Evolutionary conservation across 2,329 filamentous ascomycete genomes (phyloP), one percentile per base, ranked within the genome.

Genomic region (Fusarium nanum): DNA sequence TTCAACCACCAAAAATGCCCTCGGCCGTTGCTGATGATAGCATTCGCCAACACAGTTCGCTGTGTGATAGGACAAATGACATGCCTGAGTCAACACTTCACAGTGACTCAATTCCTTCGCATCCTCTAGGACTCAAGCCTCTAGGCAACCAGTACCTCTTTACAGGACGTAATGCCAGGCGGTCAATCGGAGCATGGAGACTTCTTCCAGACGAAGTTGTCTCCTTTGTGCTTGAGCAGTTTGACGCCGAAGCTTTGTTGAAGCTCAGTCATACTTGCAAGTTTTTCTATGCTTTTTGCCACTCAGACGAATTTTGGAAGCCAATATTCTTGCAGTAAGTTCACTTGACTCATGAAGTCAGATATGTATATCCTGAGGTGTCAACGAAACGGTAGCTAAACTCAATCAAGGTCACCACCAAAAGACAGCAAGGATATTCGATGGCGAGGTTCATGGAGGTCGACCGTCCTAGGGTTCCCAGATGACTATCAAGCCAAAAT

Each of bases 261-360:
- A 81, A 80, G 10, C 82, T 98, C 44, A 93, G 93, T 11, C 87
- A 87, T 58, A 92, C 94, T 8, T 97, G 94, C 83, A 93, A 90
- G 78, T 94, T 93, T 56, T 82, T 98, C 18, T 95, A 94, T 83
- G 94, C 94, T 2, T 97, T 95, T 77, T 92, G 91, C 57, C 86
- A 91, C 52, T 89, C 89, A 49, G 95, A 98, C 70, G 95, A 98
- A 75, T 79, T 98, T 37, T 98, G 95, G 95, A 94, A 96, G 80
- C 81, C 89, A 20, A 80, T 97, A 22, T 97, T 95, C 75, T 85
- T 97, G 69, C 87, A 89, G 94, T 97, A 89, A 88, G 93, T 89
- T 44, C 18, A 45, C 37, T 49, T 46, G 53, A 60, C 34, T 61
- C 57, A 67, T 65, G 30, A 48, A 55, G 28, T 34, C 23, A 48